These are phyloP conservation scores for Flaveria sonorensis DNA, from an alignment of 129 eudicot species.

Conservation along the genomic window DNA sequence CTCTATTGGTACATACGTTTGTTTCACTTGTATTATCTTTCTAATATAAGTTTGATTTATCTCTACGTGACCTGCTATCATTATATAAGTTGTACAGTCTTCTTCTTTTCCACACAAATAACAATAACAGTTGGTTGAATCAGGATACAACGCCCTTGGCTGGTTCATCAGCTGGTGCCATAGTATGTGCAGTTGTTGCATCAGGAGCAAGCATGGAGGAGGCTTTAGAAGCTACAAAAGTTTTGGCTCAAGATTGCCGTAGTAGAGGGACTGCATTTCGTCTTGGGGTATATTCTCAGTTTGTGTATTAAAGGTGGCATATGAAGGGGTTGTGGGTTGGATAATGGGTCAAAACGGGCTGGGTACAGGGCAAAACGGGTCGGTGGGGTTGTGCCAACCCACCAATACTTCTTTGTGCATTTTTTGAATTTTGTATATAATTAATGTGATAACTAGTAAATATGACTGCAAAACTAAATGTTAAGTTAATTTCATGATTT, in stretches of 20 bases:
- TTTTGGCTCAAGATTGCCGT: slow-evolving; percentile 89
- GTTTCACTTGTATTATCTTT: background rate
- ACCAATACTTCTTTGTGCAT: background rate
- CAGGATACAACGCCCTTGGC: slow-evolving; percentile 99
- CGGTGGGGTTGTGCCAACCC: background rate
- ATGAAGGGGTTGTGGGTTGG: background rate
- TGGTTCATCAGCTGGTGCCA: slow-evolving; percentile 99
- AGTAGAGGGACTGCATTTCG: slow-evolving; percentile 97
- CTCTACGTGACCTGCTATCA: background rate
- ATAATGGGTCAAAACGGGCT: background rate
- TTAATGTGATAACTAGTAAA: background rate
- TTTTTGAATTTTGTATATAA: background rate
- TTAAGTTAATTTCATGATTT: no score
- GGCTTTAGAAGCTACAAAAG: slow-evolving; percentile 81
- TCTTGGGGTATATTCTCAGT: slow-evolving; percentile 74
- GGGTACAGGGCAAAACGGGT: background rate
- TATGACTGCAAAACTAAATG: background rate
- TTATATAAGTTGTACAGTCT: background rate
- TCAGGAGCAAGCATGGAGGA: slow-evolving; percentile 95
- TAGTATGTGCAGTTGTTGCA: slow-evolving; percentile 95
- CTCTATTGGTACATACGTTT: background rate
- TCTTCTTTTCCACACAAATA: background rate
- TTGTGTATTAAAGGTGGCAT: background rate
- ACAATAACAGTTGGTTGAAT: slow-evolving; percentile 22
- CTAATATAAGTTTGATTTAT: background rate